Conservation (phyloP, 257 asterid genomes). For the Catharanthus roseus region DNA sequence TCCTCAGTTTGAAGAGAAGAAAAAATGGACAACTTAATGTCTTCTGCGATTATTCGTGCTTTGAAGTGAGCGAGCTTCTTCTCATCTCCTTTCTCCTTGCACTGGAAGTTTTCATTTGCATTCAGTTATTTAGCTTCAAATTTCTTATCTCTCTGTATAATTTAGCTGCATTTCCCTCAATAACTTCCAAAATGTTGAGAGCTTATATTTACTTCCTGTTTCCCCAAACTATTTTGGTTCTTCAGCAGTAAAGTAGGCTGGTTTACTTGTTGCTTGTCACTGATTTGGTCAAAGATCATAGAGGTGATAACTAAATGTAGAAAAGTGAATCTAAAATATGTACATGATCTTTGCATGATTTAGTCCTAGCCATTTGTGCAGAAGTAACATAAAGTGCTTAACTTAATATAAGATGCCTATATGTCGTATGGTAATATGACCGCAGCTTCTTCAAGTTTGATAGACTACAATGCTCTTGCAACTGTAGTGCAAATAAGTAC, state of each 20-base stretch:
- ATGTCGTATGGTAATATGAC: neutral
- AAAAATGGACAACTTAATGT: slow-evolving; percentile 26
- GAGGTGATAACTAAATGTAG: neutral
- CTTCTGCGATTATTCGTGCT: slow-evolving; percentile 60
- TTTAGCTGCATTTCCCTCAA: neutral
- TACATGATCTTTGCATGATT: neutral
- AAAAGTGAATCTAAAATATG: neutral
- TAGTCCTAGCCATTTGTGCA: neutral
- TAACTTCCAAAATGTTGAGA: neutral
- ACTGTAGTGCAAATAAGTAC: neutral
- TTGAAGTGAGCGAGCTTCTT: slow-evolving; percentile 43
- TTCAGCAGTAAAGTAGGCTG: neutral
- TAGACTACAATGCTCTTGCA: neutral
- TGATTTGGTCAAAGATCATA: neutral
- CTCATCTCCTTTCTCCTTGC: neutral
- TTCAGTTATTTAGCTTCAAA: neutral
- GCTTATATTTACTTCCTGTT: neutral
- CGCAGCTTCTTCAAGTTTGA: neutral
- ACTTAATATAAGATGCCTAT: neutral
- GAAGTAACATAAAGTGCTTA: neutral
- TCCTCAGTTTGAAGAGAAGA: slow-evolving; percentile 1
- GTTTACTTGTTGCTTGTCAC: too few species aligned
- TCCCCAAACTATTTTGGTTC: neutral
- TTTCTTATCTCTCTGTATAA: neutral
- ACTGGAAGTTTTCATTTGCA: neutral